Conservation (phyloP, 2,329 filamentous ascomycete species). For the Erysiphe pisi region DNA sequence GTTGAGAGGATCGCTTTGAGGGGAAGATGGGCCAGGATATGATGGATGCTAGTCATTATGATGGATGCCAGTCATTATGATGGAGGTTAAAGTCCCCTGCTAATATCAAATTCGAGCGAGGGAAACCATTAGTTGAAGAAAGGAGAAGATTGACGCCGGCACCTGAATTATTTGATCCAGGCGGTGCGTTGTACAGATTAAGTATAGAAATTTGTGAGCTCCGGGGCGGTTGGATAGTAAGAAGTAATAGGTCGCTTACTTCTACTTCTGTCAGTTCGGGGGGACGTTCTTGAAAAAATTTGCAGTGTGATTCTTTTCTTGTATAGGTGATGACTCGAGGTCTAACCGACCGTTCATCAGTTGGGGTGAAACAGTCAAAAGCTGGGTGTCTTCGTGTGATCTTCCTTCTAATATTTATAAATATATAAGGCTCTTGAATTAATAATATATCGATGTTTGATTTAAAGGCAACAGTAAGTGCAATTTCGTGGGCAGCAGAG, state of each 20-base stretch:
- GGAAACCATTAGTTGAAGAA: not conserved
- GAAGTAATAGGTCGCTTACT: not conserved
- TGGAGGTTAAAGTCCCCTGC: conserved; percentile 22
- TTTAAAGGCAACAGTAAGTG: not conserved
- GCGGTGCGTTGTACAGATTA: conserved; percentile 17
- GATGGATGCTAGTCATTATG: conserved; percentile 18
- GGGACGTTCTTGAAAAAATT: not conserved
- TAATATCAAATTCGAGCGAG: not conserved
- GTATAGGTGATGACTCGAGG: not conserved
- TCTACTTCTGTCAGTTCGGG: not conserved
- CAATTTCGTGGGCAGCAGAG: not conserved
- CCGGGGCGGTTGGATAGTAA: not conserved
- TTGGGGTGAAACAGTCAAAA: not conserved
- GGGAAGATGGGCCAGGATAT: not conserved
- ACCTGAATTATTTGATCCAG: conserved; percentile 23
- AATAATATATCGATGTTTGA: conserved; percentile 15
- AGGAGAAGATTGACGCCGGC: not conserved
- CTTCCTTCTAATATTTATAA: not conserved
- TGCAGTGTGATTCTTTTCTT: not conserved
- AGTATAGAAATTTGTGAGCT: not conserved
- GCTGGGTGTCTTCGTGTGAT: conserved; percentile 1
- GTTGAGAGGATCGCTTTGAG: not conserved
- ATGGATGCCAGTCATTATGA: conserved; percentile 17
- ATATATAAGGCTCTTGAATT: conserved; percentile 24
- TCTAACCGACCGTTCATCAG: not conserved